These are phyloP conservation scores for Globisporangium takayamanum DNA, from an alignment of 352 stramenopile species.

Conservation along the genomic window DNA sequence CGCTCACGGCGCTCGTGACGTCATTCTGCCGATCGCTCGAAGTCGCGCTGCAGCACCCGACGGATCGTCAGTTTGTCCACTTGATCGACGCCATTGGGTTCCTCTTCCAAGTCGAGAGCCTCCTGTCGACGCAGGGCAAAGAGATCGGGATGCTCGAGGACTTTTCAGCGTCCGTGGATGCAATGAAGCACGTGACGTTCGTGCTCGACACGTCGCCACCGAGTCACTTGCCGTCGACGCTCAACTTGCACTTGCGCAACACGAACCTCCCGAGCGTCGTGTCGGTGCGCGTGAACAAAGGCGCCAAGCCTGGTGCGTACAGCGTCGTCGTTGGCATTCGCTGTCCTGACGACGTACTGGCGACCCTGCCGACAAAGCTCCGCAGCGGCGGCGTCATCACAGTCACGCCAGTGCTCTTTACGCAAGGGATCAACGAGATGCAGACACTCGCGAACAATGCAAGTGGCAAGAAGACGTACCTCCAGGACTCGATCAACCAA, in stretches of 20 bases:
- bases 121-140: conserved; percentile 93
- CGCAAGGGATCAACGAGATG: conserved; percentile 80
- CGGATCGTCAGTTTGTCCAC: conserved; percentile 45
- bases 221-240: conserved; percentile 49
- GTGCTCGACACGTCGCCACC: conserved; percentile 61
- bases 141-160: conserved; percentile 95
- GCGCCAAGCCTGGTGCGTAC: conserved; percentile 28
- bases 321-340: conserved; percentile 56
- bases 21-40: conserved; percentile 74
- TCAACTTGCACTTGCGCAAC: conserved; percentile 78
- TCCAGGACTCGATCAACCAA: conserved; percentile 73
- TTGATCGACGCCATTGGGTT: conserved; percentile 68
- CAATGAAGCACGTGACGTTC: conserved; percentile 63
- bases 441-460: conserved; percentile 74
- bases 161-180: conserved; percentile 72
- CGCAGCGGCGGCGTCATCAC: conserved; percentile 39
- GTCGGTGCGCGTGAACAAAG: conserved; percentile 58
- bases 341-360: conserved; percentile 33
- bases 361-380: conserved; percentile 37
- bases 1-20: conserved; percentile 58
- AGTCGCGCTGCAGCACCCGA: conserved; percentile 57
- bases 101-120: conserved; percentile 87
- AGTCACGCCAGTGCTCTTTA: conserved; percentile 63
- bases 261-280: conserved; percentile 64
- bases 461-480: conserved; percentile 54